Base-by-base conservation (phyloP, 768 basidiomycete species). In the Suillus luteus region DNA sequence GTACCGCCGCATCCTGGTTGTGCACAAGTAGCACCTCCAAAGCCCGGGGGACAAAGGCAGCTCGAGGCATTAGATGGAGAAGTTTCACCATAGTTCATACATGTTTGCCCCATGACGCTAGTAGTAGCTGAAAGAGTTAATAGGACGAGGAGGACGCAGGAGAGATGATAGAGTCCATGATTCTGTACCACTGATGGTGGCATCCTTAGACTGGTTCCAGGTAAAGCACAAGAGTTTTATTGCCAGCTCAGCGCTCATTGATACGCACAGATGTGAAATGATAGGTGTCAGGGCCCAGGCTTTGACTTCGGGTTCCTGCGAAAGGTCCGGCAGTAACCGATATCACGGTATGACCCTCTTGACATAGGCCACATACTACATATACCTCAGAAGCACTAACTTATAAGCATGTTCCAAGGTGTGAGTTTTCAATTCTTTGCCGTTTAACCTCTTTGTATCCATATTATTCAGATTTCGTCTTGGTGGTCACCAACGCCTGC, bases 41-140 rank as follows among this genome's bases (percentile, higher is more conserved):
- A 93, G 14, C 94, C 94, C 27, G 85, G 83, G 5, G 93, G 94
- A 74, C 95, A 97, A 27, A 82, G 75, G 72, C 95, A 96, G 7
- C 63, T 62, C 0, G 75, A 70, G 0, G 62, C 40, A 48, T 24
- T 69, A 8, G 73, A 66, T 38, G 54, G 63, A 15, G 44, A 27
- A 2, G 24, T 41, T 58, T 58, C 38, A 35, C 74, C 74, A 33
- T 67, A 68, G 46, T 75, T 75, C 51, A 62, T 54, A 55, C 75
- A 75, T 55, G 71, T 67, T n/a, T 75, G 75, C 8, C 70, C 74
- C 0, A 44, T 54, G 48, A 71, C 55, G 35, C 61, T 51, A 14
- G n/a, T n/a, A n/a, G n/a, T n/a, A n/a, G 68, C 55, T 12, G 64
- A 31, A 58, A 75, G 37, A 9, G 58, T 59, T 5, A 17, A 31